Evolutionary conservation across 169 alveolate genomes (phyloP).

Genomic region (Cyclospora cayetanensis): DNA sequence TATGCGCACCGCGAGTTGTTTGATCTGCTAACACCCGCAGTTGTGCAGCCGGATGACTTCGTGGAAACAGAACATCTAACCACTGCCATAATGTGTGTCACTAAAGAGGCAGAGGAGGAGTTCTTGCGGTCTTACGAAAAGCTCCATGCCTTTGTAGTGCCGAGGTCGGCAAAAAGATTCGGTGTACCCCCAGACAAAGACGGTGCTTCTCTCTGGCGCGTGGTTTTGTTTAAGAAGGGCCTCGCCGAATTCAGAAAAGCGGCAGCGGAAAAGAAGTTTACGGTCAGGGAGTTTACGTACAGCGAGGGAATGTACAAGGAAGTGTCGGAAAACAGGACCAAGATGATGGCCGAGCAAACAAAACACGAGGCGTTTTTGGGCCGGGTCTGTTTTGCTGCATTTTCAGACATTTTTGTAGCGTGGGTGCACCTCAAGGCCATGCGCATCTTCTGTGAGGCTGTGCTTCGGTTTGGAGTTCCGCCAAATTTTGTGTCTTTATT

Average conservation of each 20-base stretch:
- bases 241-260: slow-evolving; percentile 73
- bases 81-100: slow-evolving; percentile 82
- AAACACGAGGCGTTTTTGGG: slow-evolving; percentile 78
- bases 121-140: slow-evolving; percentile 78
- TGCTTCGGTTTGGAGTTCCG: slow-evolving; percentile 87
- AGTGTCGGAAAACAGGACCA: slow-evolving; percentile 71
- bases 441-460: slow-evolving; percentile 86
- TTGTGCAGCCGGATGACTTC: slow-evolving; percentile 76
- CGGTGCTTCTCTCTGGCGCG: slow-evolving; percentile 82
- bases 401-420: slow-evolving; percentile 84
- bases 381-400: slow-evolving; percentile 83
- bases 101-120: slow-evolving; percentile 76
- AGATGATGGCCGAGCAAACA: slow-evolving; percentile 76
- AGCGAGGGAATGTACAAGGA: slow-evolving; percentile 77
- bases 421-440: slow-evolving; percentile 83
- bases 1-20: slow-evolving; percentile 77
- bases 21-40: slow-evolving; percentile 82
- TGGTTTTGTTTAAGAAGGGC: slow-evolving; percentile 78
- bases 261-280: slow-evolving; percentile 72
- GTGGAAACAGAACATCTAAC: slow-evolving; percentile 79
- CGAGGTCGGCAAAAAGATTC: slow-evolving; percentile 77
- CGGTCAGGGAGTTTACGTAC: slow-evolving; percentile 81
- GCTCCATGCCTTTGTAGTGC: slow-evolving; percentile 82
- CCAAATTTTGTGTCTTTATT: slow-evolving; percentile 83
- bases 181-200: slow-evolving; percentile 79